A percentile compares a stretch with the other conserved stretches of the same genome.
phyloP scores from a whole-genome alignment of 257 asterid genomes.

The Nicotiana tomentosiformis region DNA sequence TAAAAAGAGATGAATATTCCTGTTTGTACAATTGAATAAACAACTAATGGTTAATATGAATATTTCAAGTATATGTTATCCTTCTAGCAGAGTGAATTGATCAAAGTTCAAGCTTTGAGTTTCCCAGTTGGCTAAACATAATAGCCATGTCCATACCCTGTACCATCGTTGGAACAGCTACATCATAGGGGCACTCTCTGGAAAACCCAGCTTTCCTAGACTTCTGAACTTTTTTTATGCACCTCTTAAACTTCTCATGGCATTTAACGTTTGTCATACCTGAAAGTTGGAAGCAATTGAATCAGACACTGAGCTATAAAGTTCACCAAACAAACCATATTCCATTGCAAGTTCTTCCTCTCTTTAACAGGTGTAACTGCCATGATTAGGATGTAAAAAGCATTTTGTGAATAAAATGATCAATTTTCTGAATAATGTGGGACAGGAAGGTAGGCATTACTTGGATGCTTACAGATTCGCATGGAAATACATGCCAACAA shows the following conservation, averaged over 20 bases:
- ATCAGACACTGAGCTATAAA: neutral
- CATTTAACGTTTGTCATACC: constrained; percentile 70
- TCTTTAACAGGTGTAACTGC: neutral
- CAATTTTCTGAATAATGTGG: neutral
- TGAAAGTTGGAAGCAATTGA: constrained; percentile 18
- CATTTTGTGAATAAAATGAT: neutral
- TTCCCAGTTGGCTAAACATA: constrained; percentile 63
- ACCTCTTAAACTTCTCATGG: constrained; percentile 80
- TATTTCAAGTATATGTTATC: neutral
- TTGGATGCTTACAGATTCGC: neutral
- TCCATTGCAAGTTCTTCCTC: neutral
- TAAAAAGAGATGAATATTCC: neutral
- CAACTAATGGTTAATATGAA: neutral
- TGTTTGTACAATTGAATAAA: neutral
- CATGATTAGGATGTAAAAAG: neutral
- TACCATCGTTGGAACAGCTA: constrained; percentile 77
- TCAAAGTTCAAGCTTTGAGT: constrained; percentile 53
- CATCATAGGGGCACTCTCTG: constrained; percentile 53
- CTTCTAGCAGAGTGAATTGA: neutral
- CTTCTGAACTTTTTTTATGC: constrained; percentile 68
- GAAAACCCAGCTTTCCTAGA: constrained; percentile 80
- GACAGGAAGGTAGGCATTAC: neutral
- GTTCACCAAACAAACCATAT: neutral
- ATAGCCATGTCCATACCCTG: constrained; percentile 91
- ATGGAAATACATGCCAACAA: neutral